Evolutionary conservation across 1,139 yeast species (phyloP), one percentile per base, ranked within the genome.

Genomic region (Magnusiomyces fungicola): DNA sequence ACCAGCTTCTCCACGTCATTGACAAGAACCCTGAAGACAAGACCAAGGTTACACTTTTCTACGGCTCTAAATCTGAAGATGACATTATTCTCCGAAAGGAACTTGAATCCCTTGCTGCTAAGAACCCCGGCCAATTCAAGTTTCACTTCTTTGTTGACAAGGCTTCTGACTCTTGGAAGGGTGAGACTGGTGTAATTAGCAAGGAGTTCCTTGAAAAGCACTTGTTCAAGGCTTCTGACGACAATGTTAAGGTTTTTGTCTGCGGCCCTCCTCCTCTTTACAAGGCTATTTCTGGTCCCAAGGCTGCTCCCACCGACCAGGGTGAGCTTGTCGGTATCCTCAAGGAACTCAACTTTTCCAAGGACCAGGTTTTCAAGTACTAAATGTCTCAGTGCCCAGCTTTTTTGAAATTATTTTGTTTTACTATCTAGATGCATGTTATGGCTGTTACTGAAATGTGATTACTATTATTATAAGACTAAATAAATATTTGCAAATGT

Each of bases 251-350:
- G 69, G 76, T 86, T 57, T 83, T 89, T 66, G 82, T 86, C 58
- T 88, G 97, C 74, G 98, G 96, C 59, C 95, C 96, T 50, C 92
- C 94, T 62, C 86, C 88, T 49, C 57, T 88, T 71, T 80, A 82
- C 75, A 75, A 85, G 59, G 84, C 96, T 58, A 67, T 89, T 59
- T 88, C 96, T 39, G 99, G 98, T 65, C 69, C 70, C 61, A 92
- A 92, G 78, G 75, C 71, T 44, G 81, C 95, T 49, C 95, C 97
- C 60, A 65, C 82, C 51, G 97, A 90, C 65, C 98, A 92, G 74
- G 98, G 98, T 69, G 96, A 87, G 70, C 78, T 94, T 53, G 73
- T 81, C 37, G 99, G 99, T 63, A 78, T 80, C 49, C 80, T 94
- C 66, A 80, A 80, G 62, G 97, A 92, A 41, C 78, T 94, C 60